Evolutionary conservation across 495 filamentous ascomycete species (phyloP).

Genomic region (Xylaria telfairii): DNA sequence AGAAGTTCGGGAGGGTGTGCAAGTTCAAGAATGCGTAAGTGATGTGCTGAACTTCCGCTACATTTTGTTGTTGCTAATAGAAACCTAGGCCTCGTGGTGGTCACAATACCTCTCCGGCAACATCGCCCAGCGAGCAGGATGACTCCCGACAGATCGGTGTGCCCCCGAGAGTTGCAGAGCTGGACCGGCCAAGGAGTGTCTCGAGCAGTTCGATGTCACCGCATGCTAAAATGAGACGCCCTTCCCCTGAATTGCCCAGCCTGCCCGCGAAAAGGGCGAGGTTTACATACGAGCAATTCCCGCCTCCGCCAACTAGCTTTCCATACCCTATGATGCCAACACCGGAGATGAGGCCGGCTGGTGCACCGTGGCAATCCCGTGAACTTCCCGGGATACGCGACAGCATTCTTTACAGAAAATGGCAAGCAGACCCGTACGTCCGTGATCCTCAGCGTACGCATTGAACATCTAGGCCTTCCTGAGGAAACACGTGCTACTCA

Average conservation of each 20-base stretch:
- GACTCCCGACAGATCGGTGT: slow-evolving; percentile 45
- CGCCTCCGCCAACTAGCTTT: slow-evolving; percentile 36
- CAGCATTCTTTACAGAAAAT: slow-evolving; percentile 60
- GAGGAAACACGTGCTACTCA: slow-evolving; percentile 34
- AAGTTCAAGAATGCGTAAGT: slow-evolving; percentile 89
- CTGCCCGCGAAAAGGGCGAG: slow-evolving; percentile 50
- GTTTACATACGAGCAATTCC: slow-evolving; percentile 48
- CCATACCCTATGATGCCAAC: slow-evolving; percentile 41
- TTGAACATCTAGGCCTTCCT: slow-evolving; percentile 35
- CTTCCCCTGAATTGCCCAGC: slow-evolving; percentile 36
- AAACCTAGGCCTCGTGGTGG: slow-evolving; percentile 57
- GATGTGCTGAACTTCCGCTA: neutral
- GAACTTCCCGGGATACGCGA: slow-evolving; percentile 51
- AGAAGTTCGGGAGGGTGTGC: slow-evolving; percentile 85
- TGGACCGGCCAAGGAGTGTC: slow-evolving; percentile 45
- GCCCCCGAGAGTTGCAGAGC: slow-evolving; percentile 37
- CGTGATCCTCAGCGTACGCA: slow-evolving; percentile 49
- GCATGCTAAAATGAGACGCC: slow-evolving; percentile 42
- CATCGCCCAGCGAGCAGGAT: slow-evolving; percentile 56
- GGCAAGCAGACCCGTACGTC: slow-evolving; percentile 70
- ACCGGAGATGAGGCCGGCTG: slow-evolving; percentile 38
- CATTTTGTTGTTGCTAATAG: slow-evolving; percentile 29
- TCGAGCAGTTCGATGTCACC: slow-evolving; percentile 54
- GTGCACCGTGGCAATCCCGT: slow-evolving; percentile 47
- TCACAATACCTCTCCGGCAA: slow-evolving; percentile 58